These are phyloP conservation scores for Sugiyamaella xylanicola DNA, from an alignment of 1,139 yeast genomes.

Conservation along the genomic window DNA sequence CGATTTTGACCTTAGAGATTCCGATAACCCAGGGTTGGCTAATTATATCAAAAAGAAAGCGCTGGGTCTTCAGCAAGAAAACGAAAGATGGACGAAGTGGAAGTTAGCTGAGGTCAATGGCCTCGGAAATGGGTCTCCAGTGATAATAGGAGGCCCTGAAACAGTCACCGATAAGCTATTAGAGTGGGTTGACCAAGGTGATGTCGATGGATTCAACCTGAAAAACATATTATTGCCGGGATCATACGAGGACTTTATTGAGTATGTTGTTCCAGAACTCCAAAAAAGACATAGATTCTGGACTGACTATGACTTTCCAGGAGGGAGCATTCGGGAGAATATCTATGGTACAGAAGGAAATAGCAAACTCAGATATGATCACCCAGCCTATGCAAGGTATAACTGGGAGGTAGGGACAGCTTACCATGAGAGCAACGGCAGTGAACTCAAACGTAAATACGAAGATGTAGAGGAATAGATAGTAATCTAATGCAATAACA, in stretches of 20 bases:
- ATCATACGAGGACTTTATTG: slow-evolving; percentile 44
- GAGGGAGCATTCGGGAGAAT: slow-evolving; percentile 18
- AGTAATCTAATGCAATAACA: too few species aligned
- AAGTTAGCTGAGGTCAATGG: slow-evolving; percentile 39
- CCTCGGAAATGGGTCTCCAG: slow-evolving; percentile 42
- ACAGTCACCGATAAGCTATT: slow-evolving; percentile 43
- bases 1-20: slow-evolving; percentile 39
- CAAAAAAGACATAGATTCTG: slow-evolving; percentile 39
- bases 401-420: slow-evolving; percentile 13
- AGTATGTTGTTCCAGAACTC: slow-evolving; percentile 44
- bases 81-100: slow-evolving; percentile 39
- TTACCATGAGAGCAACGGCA: background rate
- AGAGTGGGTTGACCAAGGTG: slow-evolving; percentile 43
- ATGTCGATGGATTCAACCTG: slow-evolving; percentile 46
- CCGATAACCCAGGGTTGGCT: slow-evolving; percentile 31
- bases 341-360: slow-evolving; percentile 17
- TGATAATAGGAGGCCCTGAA: slow-evolving; percentile 40
- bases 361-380: slow-evolving; percentile 14
- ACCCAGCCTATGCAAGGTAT: slow-evolving; percentile 16
- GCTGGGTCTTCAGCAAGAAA: slow-evolving; percentile 21
- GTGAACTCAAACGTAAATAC: slow-evolving; percentile 7
- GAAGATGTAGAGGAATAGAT: slow-evolving; percentile 12
- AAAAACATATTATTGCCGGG: slow-evolving; percentile 43
- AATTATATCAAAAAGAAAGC: slow-evolving; percentile 12
- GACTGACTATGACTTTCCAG: slow-evolving; percentile 18